phyloP scores from a whole-genome alignment of 2,329 filamentous ascomycete genomes.

The Juglanconis oblonga region DNA sequence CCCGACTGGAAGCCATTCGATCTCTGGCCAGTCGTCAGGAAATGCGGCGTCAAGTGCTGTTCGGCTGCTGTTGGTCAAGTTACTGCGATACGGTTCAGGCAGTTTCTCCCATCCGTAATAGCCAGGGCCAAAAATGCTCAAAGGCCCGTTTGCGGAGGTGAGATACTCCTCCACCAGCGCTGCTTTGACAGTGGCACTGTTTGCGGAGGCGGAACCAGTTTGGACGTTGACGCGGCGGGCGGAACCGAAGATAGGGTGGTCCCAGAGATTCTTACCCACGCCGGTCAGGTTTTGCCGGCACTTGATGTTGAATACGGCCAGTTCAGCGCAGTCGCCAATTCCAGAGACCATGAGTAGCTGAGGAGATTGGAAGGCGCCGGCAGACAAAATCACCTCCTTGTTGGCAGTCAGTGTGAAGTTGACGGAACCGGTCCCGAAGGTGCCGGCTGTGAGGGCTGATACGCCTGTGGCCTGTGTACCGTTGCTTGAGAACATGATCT shows the following conservation, averaged over 20 bases:
- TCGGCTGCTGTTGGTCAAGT: conserved; percentile 2
- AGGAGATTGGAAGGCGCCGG: conserved; percentile 39
- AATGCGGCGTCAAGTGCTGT: conserved; percentile 4
- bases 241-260: conserved; percentile 8
- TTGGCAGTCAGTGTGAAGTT: conserved; percentile 8
- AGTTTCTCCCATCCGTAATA: conserved; percentile 15
- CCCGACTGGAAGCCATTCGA: conserved; percentile 6
- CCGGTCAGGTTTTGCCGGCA: conserved; percentile 24
- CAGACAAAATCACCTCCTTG: conserved; percentile 40
- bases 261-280: conserved; percentile 20
- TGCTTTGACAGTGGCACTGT: background rate
- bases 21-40: conserved; percentile 12
- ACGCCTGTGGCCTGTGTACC: conserved; percentile 5
- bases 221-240: conserved; percentile 2
- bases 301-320: conserved; percentile 29
- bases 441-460: conserved; percentile 5
- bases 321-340: conserved; percentile 28
- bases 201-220: conserved; percentile 1
- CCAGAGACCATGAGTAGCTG: conserved; percentile 33
- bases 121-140: conserved; percentile 10
- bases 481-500: background rate
- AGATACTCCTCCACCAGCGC: background rate
- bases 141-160: background rate
- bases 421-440: conserved; percentile 6
- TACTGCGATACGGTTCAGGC: conserved; percentile 3